phyloP scores from a whole-genome alignment of 805 yeast genomes.

The Wickerhamiella musiphila region DNA sequence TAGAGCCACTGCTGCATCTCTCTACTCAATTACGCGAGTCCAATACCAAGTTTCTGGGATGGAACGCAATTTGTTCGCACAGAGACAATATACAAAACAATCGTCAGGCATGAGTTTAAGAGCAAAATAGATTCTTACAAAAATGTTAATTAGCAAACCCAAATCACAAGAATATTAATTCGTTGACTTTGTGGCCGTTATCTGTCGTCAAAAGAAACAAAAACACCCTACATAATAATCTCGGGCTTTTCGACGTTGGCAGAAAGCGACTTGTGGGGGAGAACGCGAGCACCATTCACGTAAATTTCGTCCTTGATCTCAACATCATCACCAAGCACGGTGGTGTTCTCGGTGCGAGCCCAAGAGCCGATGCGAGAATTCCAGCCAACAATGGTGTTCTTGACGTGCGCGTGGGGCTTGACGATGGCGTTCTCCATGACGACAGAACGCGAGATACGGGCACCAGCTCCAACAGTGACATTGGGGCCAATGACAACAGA shows the following conservation, averaged over 20 bases:
- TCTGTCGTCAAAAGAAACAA: too few species aligned
- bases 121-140: too few species aligned
- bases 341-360: constrained; percentile 96
- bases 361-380: constrained; percentile 94
- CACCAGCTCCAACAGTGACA: constrained; percentile 93
- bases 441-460: constrained; percentile 91
- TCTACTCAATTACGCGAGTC: too few species aligned
- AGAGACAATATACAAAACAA: too few species aligned
- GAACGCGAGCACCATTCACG: constrained; percentile 97
- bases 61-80: too few species aligned
- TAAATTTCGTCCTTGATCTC: constrained; percentile 96
- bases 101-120: too few species aligned
- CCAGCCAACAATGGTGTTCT: constrained; percentile 98
- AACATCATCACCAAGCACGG: constrained; percentile 97
- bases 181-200: too few species aligned
- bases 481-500: constrained; percentile 96
- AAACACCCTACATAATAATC: constrained; percentile 65
- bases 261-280: constrained; percentile 95
- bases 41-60: too few species aligned
- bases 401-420: constrained; percentile 95
- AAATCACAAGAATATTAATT: too few species aligned
- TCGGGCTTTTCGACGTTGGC: constrained; percentile 94
- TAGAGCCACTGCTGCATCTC: too few species aligned
- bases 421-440: constrained; percentile 78
- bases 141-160: too few species aligned